phyloP scores from a whole-genome alignment of 1,139 yeast genomes.

The Suhomyces ambrosiae region DNA sequence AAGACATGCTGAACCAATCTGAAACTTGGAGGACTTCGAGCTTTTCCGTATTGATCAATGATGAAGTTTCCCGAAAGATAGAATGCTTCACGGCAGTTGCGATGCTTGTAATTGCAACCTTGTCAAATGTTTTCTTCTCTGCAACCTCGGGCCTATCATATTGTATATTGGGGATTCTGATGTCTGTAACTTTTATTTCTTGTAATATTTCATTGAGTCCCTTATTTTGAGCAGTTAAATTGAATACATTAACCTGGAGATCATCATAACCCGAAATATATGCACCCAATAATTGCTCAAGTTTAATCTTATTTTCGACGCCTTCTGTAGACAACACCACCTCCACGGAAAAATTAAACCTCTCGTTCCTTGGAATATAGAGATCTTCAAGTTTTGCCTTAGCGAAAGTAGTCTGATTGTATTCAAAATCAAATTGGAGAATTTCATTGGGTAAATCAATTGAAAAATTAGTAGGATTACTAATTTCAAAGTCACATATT shows the following conservation, averaged over 20 bases:
- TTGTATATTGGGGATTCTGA: constrained; percentile 20
- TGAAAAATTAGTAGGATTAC: constrained; percentile 37
- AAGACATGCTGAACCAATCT: neutral
- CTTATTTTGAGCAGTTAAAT: constrained; percentile 17
- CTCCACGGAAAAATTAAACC: constrained; percentile 19
- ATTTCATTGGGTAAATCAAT: constrained; percentile 25
- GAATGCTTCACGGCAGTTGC: neutral
- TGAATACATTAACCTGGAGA: constrained; percentile 14
- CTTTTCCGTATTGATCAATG: neutral
- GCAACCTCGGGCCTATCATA: constrained; percentile 10
- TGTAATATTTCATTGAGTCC: constrained; percentile 22
- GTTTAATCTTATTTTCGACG: constrained; percentile 14
- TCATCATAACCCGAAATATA: constrained; percentile 25
- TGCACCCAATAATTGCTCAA: constrained; percentile 25
- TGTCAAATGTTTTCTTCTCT: neutral
- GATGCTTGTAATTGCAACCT: neutral
- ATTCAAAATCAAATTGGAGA: constrained; percentile 20
- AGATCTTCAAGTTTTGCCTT: constrained; percentile 18
- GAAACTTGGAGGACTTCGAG: neutral
- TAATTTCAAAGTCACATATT: constrained; percentile 36
- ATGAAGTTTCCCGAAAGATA: neutral
- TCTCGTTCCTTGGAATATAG: constrained; percentile 20
- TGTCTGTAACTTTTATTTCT: constrained; percentile 17
- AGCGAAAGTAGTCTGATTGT: constrained; percentile 24
- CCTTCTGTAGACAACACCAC: constrained; percentile 16